Conservation (phyloP, 2,329 filamentous ascomycete species). For the Calonectria pseudoreteaudii region DNA sequence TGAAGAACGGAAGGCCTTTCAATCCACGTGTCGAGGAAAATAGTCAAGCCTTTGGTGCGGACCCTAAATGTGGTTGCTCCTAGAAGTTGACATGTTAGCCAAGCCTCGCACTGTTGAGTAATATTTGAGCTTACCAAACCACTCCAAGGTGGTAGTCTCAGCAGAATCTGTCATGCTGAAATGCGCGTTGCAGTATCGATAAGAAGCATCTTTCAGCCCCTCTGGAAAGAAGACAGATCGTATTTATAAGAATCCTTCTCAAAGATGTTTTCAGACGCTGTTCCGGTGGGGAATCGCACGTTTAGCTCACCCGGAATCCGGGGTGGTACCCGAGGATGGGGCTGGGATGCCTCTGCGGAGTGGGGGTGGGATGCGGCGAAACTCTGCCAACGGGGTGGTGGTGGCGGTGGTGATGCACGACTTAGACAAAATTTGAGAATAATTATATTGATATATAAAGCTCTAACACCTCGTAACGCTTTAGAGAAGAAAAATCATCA, state of each 20-base stretch:
- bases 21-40: not conserved
- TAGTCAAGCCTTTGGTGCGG: not conserved
- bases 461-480: not conserved
- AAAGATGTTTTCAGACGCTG: not conserved
- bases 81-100: not conserved
- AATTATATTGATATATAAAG: not conserved
- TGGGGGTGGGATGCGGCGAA: not conserved
- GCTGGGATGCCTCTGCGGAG: not conserved
- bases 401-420: not conserved
- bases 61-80: not conserved
- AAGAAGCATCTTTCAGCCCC: not conserved
- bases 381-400: not conserved
- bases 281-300: not conserved
- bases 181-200: not conserved
- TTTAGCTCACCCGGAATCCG: not conserved
- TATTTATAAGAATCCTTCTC: not conserved
- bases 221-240: not conserved
- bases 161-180: not conserved
- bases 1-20: not conserved
- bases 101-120: not conserved
- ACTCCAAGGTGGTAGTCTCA: not conserved
- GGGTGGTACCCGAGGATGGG: not conserved
- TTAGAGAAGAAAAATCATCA: not conserved
- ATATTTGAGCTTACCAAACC: not conserved
- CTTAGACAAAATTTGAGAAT: not conserved